Evolutionary conservation across 2,329 filamentous ascomycete species (phyloP), one percentile per base, ranked within the genome.

Genomic region (Aureobasidium sp.): DNA sequence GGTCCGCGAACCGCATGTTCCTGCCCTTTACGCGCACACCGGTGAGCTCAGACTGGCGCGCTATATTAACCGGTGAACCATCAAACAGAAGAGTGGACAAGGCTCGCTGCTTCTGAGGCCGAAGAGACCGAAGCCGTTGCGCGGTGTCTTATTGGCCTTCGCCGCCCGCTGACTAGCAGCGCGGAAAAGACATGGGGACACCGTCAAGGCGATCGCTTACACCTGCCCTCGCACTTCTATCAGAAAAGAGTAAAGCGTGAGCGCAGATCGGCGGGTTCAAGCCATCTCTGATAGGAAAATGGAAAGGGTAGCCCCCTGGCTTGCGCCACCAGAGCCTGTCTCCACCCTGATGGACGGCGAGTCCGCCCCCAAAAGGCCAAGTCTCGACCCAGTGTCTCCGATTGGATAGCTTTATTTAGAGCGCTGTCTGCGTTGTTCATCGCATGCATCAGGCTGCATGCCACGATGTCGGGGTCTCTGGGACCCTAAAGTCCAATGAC

Each of bases 401-500:
- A 60, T 60, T 60, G 44, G 57, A 34, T 27, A 34, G 36, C 57
- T 60, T 60, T 32, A 60, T 60, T 29, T 60, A 60, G 56, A 59
- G 44, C 15, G 8, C 36, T 50, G 57, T 39, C 46, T 60, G 46
- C 46, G 36, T 60, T 41, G 55, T 58, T 60, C 44, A 51, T 51
- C 46, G 46, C n/a, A 10, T 59, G 57, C 44, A 50, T 41, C 52
- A 44, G 27, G 55, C 55, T 58, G 55, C 55, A 59, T 47, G 56
- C 36, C 7, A 44, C 41, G 39, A 57, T 34, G 10, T 37, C 17
- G n/a, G n/a, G 8, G n/a, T 59, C 42, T 39, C 15, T 41, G 56
- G 56, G 56, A 59, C 44, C 44, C 56, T 47, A 59, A 10, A 41
- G 56, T 27, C 29, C 56, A 41, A 48, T 59, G 56, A 59, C 44